Percentiles rank a stretch among this genome's conserved stretches.
Evolutionary conservation across 352 stramenopile species (phyloP).

Genomic region (Phytophthora niederhauseri): DNA sequence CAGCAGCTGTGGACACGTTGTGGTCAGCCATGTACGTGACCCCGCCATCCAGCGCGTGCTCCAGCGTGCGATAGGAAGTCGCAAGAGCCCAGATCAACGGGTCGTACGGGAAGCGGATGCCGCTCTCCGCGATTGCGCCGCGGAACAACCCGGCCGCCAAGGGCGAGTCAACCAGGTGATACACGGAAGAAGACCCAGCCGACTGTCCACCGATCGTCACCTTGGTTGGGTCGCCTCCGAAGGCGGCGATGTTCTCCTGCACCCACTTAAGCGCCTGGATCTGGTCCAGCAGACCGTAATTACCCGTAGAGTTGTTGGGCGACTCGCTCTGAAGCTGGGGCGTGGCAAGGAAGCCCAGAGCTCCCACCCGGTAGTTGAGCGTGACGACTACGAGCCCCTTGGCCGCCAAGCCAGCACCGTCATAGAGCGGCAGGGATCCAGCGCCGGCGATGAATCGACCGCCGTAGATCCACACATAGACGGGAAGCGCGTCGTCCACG

Average conservation of each 20-base stretch:
- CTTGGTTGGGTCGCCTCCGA: slow-evolving; percentile 11
- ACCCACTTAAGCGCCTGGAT: slow-evolving; percentile 8
- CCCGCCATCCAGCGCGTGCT: neutral
- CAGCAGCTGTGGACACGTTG: slow-evolving; percentile 18
- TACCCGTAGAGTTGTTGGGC: slow-evolving; percentile 1
- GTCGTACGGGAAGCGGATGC: neutral
- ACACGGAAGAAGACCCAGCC: neutral
- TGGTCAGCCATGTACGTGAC: neutral
- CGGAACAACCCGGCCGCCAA: neutral
- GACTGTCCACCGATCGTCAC: slow-evolving; percentile 9
- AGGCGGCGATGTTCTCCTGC: slow-evolving; percentile 12
- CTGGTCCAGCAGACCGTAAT: slow-evolving; percentile 4
- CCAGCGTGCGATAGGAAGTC: neutral
- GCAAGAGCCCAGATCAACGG: neutral
- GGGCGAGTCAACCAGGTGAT: neutral
- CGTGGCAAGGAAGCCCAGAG: slow-evolving; percentile 57
- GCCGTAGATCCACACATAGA: slow-evolving; percentile 24
- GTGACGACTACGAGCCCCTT: slow-evolving; percentile 79
- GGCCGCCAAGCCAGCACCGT: slow-evolving; percentile 11
- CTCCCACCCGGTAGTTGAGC: slow-evolving; percentile 90
- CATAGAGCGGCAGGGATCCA: slow-evolving; percentile 10
- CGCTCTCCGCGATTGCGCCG: neutral
- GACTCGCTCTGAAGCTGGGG: slow-evolving; percentile 12
- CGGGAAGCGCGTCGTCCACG: slow-evolving; percentile 4
- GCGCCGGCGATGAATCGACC: slow-evolving; percentile 14